phyloP scores from a whole-genome alignment of 768 basidiomycete species.

The Auricularia auricula-judae region DNA sequence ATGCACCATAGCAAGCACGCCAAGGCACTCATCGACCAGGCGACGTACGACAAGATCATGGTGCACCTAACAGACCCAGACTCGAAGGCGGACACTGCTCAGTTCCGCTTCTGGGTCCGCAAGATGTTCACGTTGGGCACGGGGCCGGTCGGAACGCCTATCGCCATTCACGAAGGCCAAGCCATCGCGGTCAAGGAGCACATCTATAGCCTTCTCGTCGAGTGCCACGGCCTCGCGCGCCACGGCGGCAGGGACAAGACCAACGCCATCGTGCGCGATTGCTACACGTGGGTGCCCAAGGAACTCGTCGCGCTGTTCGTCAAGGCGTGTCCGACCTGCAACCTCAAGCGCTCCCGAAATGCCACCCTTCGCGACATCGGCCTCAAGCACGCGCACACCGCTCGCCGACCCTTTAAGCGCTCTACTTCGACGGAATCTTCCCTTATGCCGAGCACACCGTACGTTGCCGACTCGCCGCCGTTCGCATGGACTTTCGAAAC shows the following conservation, averaged over 20 bases:
- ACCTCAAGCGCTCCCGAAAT: slow-evolving; percentile 30
- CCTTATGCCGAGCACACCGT: no score
- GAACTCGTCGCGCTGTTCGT: slow-evolving; percentile 72
- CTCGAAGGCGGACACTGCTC: slow-evolving; percentile 39
- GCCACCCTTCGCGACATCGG: slow-evolving; percentile 7
- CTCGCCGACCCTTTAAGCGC: background rate
- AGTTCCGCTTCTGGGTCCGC: slow-evolving; percentile 76
- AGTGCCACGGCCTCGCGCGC: slow-evolving; percentile 50
- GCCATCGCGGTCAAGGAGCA: slow-evolving; percentile 71
- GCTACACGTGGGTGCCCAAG: slow-evolving; percentile 79
- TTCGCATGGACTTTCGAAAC: no score
- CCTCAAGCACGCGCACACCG: background rate
- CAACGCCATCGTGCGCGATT: slow-evolving; percentile 46
- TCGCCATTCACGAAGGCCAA: slow-evolving; percentile 59
- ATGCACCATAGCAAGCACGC: slow-evolving; percentile 47
- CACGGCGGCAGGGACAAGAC: slow-evolving; percentile 81
- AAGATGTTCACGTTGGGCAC: slow-evolving; percentile 55
- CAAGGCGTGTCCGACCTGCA: slow-evolving; percentile 69
- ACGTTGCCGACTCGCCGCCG: no score
- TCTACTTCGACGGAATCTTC: no score
- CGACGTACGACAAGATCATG: slow-evolving; percentile 63
- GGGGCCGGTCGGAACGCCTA: slow-evolving; percentile 12
- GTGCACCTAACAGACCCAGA: slow-evolving; percentile 48
- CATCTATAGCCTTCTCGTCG: slow-evolving; percentile 66
- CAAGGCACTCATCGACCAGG: slow-evolving; percentile 65